These are phyloP conservation scores for Plectranthus barbatus DNA, from an alignment of 257 asterid species.

Conservation along the genomic window DNA sequence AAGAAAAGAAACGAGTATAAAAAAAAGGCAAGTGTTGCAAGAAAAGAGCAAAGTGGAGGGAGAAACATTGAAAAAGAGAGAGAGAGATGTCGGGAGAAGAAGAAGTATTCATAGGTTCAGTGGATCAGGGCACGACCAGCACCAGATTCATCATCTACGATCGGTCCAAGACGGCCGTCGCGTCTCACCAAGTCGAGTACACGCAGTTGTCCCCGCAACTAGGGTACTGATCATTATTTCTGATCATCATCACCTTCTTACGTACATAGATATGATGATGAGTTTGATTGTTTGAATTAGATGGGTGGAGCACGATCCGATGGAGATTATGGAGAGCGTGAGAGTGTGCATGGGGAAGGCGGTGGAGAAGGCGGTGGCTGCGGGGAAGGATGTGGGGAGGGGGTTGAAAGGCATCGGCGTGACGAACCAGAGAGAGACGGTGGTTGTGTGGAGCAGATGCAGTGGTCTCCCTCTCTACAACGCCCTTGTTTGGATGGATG, in stretches of 20 bases:
- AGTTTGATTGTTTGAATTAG: conserved; percentile 22
- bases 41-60: neutral
- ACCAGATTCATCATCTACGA: conserved; percentile 85
- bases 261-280: too few relatives aligned
- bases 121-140: conserved; percentile 95
- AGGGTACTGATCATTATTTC: conserved; percentile 34
- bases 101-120: conserved; percentile 60
- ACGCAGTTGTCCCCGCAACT: conserved; percentile 76
- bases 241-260: neutral
- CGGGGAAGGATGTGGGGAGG: conserved; percentile 55
- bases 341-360: conserved; percentile 66
- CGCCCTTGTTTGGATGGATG: conserved; percentile 98
- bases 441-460: conserved; percentile 91
- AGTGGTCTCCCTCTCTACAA: conserved; percentile 79
- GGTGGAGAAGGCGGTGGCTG: conserved; percentile 73
- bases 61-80: neutral
- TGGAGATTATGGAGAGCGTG: conserved; percentile 80
- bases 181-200: conserved; percentile 85
- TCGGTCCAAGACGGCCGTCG: conserved; percentile 41
- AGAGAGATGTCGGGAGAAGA: conserved; percentile 19
- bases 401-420: conserved; percentile 81
- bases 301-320: conserved; percentile 96
- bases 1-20: neutral
- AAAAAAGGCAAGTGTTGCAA: too few relatives aligned
- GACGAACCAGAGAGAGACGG: conserved; percentile 93